phyloP scores from a whole-genome alignment of 1,284 basidiomycete genomes.

The Tylopilus sp. region DNA sequence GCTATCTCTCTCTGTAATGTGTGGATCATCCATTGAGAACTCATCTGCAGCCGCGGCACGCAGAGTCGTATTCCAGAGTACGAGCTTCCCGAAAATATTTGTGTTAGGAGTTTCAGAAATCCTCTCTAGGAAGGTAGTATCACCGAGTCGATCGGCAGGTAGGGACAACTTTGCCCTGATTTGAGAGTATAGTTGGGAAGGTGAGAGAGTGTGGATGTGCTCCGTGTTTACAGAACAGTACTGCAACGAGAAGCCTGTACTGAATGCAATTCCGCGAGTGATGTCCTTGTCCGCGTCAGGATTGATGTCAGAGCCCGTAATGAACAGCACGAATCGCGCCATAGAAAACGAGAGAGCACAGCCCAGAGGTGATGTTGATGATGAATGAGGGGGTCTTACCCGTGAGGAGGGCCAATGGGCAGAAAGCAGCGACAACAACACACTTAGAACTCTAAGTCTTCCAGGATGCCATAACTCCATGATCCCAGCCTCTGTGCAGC shows the following conservation, averaged over 20 bases:
- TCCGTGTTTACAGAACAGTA: constrained; percentile 58
- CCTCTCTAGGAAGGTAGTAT: constrained; percentile 52
- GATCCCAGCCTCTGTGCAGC: constrained; percentile 60
- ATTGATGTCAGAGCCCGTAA: constrained; percentile 77
- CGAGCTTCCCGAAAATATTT: constrained; percentile 42
- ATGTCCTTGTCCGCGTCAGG: constrained; percentile 65
- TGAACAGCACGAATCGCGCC: constrained; percentile 62
- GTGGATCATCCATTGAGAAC: constrained; percentile 63
- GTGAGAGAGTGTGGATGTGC: constrained; percentile 46
- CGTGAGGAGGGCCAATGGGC: constrained; percentile 26
- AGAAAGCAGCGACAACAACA: constrained; percentile 33
- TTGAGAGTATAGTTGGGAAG: constrained; percentile 43
- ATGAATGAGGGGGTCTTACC: constrained; percentile 31
- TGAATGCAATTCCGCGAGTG: constrained; percentile 70
- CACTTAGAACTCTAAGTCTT: constrained; percentile 55
- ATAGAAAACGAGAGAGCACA: constrained; percentile 59
- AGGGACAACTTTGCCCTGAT: constrained; percentile 53
- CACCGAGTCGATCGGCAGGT: constrained; percentile 60
- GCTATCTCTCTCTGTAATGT: constrained; percentile 52
- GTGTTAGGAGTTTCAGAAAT: constrained; percentile 34
- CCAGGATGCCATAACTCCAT: constrained; percentile 74
- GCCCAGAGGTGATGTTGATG: constrained; percentile 49
- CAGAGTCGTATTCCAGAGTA: constrained; percentile 48
- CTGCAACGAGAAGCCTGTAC: constrained; percentile 57
- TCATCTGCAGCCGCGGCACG: constrained; percentile 62